Evolutionary conservation across 345 rosid genomes (phyloP), one percentile per base, ranked within the genome.

Genomic region (Moricandia arvensis): DNA sequence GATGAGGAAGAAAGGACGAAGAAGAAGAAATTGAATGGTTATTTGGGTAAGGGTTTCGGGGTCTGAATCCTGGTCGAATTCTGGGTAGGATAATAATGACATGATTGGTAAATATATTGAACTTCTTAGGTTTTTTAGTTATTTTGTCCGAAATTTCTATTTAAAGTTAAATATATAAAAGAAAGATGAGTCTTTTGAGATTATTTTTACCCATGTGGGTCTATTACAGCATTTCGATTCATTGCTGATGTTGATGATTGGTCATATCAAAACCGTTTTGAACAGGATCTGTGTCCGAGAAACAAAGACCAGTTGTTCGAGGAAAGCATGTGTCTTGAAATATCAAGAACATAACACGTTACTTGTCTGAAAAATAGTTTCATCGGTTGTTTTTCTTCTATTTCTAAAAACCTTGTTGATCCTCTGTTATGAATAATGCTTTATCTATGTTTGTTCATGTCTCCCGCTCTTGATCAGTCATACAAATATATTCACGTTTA

Each of bases 281-380:
- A 51, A 33, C 69, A 78, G 77, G 73, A 72, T 45, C 26, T 71
- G 12, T 49, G 73, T 63, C 59, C 59, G 38, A 58, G 37, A 70
- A 41, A 47, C 70, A 51, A 60, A 75, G 69, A 75, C 47, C 51
- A 69, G 30, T n/a, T 41, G 67, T 24, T 58, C 17, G 51, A 61
- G 54, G 31, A 53, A 65, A 76, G 51, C 41, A 2, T 16, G 13
- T 63, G 37, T 77, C 61, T 64, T 71, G n/a, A 57, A 63, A 65
- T 57, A 71, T 67, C 60, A 61, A 71, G 67, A 66, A 71, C 62
- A 77, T 26, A 65, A 47, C 74, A 60, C n/a, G 81, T 61, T 65
- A 58, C 68, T 73, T 67, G 69, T 38, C 74, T 72, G 70, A 73
- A 72, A 59, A 57, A 59, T 59, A 71, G 63, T 59, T 59, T 66